Evolutionary conservation across 2,329 filamentous ascomycete genomes (phyloP).

Genomic region (Aspergillus candidus): DNA sequence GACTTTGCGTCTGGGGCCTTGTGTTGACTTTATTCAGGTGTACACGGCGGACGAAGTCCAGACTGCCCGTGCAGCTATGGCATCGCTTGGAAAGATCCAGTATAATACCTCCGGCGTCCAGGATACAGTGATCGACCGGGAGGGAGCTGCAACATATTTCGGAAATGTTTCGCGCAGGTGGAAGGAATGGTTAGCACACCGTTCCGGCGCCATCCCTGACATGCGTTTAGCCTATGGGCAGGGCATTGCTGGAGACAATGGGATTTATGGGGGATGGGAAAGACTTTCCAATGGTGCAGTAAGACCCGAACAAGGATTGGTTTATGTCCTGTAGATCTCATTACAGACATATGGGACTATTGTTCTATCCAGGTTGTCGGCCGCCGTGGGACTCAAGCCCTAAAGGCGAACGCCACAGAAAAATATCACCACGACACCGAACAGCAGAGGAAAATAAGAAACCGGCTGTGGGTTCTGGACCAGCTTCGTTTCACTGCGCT

Average conservation of each 20-base stretch:
- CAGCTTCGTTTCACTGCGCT: conserved; percentile 2
- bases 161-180: conserved; percentile 1
- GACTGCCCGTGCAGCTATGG: not conserved
- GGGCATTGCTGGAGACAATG: conserved; percentile 5
- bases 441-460: conserved; percentile 3
- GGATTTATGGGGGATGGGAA: conserved; percentile 6
- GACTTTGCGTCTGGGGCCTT: not conserved
- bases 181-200: conserved; percentile 7
- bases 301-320: conserved; percentile 5
- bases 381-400: not conserved
- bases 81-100: conserved; percentile 6
- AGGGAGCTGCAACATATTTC: conserved; percentile 2
- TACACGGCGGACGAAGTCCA: conserved; percentile 3
- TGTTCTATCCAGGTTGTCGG: too few species aligned
- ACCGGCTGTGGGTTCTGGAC: not conserved
- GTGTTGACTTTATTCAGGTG: conserved; percentile 3
- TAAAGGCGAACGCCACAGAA: conserved; percentile 5
- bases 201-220: conserved; percentile 1
- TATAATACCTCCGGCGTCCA: conserved; percentile 8
- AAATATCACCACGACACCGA: conserved; percentile 6
- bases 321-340: conserved; percentile 3
- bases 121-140: conserved; percentile 2
- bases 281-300: conserved; percentile 3
- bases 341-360: too few species aligned
- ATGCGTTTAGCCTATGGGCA: conserved; percentile 3